Percentiles rank a stretch among this genome's conserved stretches.
These are phyloP conservation scores for Tuber borchii DNA, from an alignment of 495 filamentous ascomycete species.

Conservation along the genomic window DNA sequence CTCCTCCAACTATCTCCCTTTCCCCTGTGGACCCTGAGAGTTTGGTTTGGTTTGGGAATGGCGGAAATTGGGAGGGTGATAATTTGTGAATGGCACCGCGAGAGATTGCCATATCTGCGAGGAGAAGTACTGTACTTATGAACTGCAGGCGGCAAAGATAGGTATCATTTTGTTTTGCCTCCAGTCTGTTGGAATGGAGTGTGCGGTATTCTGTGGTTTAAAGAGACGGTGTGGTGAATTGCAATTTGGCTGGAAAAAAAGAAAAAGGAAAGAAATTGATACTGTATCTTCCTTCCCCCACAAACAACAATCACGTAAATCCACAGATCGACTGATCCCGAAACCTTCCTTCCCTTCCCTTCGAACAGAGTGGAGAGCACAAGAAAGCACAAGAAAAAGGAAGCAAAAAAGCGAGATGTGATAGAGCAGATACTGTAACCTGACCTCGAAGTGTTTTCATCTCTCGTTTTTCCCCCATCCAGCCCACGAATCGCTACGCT, in stretches of 20 bases:
- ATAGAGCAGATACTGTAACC: neutral
- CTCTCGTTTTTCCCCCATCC: neutral
- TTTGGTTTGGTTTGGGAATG: slow-evolving; percentile 1
- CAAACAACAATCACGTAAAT: neutral
- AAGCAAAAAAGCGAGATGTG: slow-evolving; percentile 1
- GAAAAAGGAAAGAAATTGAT: neutral
- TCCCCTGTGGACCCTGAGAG: neutral
- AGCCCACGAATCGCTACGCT: neutral
- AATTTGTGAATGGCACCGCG: neutral
- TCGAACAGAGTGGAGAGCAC: neutral
- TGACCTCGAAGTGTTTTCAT: neutral
- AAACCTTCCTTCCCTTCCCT: slow-evolving; percentile 8
- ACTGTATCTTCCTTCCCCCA: neutral
- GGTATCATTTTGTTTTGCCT: neutral
- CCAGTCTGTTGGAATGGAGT: neutral
- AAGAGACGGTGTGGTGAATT: neutral
- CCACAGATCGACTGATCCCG: slow-evolving; percentile 31
- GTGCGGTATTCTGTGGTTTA: slow-evolving; percentile 1
- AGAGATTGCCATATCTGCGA: neutral
- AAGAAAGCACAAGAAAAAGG: neutral
- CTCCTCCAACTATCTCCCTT: neutral
- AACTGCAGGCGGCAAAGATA: neutral
- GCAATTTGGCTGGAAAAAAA: neutral
- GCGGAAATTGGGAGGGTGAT: slow-evolving; percentile 2
- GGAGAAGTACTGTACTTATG: neutral